Evolutionary conservation across 495 filamentous ascomycete genomes (phyloP).

Genomic region (Penicillium taxi): DNA sequence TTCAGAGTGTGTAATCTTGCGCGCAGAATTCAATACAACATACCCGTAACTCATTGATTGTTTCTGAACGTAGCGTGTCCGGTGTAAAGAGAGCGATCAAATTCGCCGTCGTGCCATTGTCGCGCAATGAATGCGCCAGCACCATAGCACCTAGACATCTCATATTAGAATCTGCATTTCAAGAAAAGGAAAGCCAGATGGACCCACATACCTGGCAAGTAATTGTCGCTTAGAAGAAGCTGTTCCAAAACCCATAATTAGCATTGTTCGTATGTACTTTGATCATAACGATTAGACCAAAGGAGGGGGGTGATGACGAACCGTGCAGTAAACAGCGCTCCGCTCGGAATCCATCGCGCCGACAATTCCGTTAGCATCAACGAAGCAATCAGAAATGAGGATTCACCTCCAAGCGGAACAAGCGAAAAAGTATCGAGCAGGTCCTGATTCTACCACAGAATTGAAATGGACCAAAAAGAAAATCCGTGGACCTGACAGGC

Average conservation of each 20-base stretch:
- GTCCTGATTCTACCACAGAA: too few species aligned
- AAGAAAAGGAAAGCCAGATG: background rate
- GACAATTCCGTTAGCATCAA: too few species aligned
- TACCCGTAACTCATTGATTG: conserved; percentile 73
- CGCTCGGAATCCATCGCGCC: conserved; percentile 27
- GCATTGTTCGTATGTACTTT: conserved; percentile 8
- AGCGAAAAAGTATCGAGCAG: too few species aligned
- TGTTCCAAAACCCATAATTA: conserved; percentile 29
- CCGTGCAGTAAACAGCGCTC: conserved; percentile 52
- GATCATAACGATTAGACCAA: background rate
- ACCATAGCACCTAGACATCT: conserved; percentile 69
- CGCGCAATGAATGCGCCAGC: conserved; percentile 87
- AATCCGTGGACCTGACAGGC: conserved; percentile 2
- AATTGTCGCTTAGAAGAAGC: conserved; percentile 85
- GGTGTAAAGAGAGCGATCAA: conserved; percentile 76
- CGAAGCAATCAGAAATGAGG: too few species aligned
- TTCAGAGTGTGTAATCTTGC: too few species aligned
- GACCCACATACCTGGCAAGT: conserved; percentile 70
- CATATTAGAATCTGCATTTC: conserved; percentile 9
- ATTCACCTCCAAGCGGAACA: too few species aligned
- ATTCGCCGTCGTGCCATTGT: conserved; percentile 80
- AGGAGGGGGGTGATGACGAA: conserved; percentile 18
- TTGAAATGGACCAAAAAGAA: too few species aligned
- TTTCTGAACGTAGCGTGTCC: conserved; percentile 61
- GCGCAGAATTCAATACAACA: conserved; percentile 3